Conservation (phyloP, 768 basidiomycete species). For the Pleurotus tuoliensis region DNA sequence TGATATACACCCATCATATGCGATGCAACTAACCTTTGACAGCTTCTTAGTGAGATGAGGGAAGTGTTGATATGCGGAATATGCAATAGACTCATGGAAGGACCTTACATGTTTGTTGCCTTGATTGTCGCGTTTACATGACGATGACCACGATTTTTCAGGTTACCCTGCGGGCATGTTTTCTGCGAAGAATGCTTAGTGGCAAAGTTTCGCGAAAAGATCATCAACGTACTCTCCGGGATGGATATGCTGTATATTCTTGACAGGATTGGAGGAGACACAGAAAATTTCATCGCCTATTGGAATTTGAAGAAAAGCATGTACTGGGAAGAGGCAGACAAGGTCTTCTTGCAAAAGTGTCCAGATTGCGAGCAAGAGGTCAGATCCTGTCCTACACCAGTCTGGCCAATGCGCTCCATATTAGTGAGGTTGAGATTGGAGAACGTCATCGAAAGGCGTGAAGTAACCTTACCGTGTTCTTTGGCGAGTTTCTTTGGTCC, state of each 20-base stretch:
- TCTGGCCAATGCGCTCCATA: background rate
- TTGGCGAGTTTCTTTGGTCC: no score
- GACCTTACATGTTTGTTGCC: no score
- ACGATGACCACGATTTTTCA: no score
- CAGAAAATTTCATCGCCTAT: background rate
- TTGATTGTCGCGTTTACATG: no score
- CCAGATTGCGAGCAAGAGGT: background rate
- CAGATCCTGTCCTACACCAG: background rate
- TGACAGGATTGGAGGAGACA: background rate
- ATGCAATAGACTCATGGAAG: no score
- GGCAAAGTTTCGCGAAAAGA: background rate
- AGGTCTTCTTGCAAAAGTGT: background rate
- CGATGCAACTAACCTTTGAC: no score
- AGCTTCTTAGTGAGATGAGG: no score
- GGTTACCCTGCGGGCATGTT: background rate
- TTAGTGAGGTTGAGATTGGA: no score
- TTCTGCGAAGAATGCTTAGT: background rate
- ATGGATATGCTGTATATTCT: background rate
- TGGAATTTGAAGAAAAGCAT: background rate
- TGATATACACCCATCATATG: no score
- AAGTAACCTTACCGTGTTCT: no score
- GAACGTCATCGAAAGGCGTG: no score
- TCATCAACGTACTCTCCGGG: background rate
- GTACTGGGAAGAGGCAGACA: background rate
- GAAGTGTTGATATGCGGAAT: no score